Evolutionary conservation across 805 yeast species (phyloP).

Genomic region (Saccharomycopsis guyanensis): DNA sequence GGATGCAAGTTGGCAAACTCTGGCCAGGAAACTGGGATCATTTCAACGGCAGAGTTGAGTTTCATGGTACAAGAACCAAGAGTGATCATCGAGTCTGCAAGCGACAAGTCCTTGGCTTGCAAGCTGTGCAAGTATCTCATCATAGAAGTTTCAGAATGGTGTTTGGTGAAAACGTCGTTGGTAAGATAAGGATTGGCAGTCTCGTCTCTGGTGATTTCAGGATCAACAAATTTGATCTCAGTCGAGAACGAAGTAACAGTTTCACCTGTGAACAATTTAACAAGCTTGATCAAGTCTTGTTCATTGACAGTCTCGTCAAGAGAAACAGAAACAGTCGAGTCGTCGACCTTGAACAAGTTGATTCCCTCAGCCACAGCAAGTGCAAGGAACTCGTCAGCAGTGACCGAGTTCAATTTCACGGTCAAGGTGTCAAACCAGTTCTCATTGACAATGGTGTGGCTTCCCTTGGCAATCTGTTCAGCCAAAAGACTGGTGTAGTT

Average conservation of each 20-base stretch:
- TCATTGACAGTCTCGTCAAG: constrained; percentile 82
- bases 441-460: constrained; percentile 46
- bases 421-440: constrained; percentile 87
- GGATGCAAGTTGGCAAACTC: constrained; percentile 88
- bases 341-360: constrained; percentile 67
- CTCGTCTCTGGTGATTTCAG: constrained; percentile 26
- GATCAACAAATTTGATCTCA: constrained; percentile 11
- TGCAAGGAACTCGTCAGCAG: constrained; percentile 49
- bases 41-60: constrained; percentile 88
- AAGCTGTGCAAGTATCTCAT: constrained; percentile 79
- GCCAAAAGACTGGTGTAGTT: constrained; percentile 73
- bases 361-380: constrained; percentile 57
- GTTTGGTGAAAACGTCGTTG: constrained; percentile 72
- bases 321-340: constrained; percentile 59
- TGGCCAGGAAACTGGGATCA: constrained; percentile 93
- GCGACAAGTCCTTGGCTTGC: constrained; percentile 82
- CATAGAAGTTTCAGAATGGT: constrained; percentile 94
- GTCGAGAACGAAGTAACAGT: constrained; percentile 12
- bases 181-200: constrained; percentile 31
- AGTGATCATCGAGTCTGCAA: constrained; percentile 96
- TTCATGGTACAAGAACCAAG: constrained; percentile 98
- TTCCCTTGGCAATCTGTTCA: constrained; percentile 35
- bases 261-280: constrained; percentile 50
- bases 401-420: constrained; percentile 38
- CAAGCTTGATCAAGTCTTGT: constrained; percentile 50